These are phyloP conservation scores for Hypoxylon sp. DNA, from an alignment of 2,329 filamentous ascomycete species.

Conservation along the genomic window DNA sequence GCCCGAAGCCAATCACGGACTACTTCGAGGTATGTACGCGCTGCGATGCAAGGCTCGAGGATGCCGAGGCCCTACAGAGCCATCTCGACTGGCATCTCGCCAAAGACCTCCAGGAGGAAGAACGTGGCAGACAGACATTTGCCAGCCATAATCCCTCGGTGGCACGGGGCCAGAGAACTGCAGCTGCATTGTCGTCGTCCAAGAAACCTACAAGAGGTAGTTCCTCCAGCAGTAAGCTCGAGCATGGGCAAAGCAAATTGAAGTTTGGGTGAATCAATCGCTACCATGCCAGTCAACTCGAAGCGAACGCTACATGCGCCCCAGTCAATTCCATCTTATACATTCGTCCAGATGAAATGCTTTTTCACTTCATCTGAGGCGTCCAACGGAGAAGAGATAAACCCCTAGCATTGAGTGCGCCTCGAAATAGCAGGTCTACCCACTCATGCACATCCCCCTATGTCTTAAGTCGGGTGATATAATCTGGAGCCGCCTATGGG, in stretches of 20 bases:
- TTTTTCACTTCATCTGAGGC: constrained; percentile 30
- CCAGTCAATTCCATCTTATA: constrained; percentile 23
- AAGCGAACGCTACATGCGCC: constrained; percentile 42
- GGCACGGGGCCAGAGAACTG: constrained; percentile 53
- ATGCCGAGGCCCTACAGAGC: constrained; percentile 72
- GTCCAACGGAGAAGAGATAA: constrained; percentile 24
- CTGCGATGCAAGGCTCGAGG: constrained; percentile 73
- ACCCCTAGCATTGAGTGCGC: constrained; percentile 25
- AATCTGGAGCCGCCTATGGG: constrained; percentile 28
- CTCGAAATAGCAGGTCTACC: constrained; percentile 33
- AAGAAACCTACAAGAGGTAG: constrained; percentile 55
- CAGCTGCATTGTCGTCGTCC: constrained; percentile 54
- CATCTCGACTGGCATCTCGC: constrained; percentile 97
- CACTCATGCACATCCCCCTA: constrained; percentile 31
- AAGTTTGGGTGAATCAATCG: constrained; percentile 65
- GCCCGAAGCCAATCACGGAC: constrained; percentile 54
- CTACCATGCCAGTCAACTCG: constrained; percentile 39
- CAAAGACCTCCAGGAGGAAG: constrained; percentile 79
- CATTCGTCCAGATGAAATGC: constrained; percentile 39
- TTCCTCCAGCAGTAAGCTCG: constrained; percentile 55
- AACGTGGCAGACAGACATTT: constrained; percentile 65
- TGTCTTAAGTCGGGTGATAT: constrained; percentile 36
- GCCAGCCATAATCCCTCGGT: constrained; percentile 54
- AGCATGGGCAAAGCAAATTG: constrained; percentile 71
- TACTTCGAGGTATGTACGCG: constrained; percentile 66